These are phyloP conservation scores for Sordariomycetes sp. DNA, from an alignment of 2,329 filamentous ascomycete species.

Conservation along the genomic window DNA sequence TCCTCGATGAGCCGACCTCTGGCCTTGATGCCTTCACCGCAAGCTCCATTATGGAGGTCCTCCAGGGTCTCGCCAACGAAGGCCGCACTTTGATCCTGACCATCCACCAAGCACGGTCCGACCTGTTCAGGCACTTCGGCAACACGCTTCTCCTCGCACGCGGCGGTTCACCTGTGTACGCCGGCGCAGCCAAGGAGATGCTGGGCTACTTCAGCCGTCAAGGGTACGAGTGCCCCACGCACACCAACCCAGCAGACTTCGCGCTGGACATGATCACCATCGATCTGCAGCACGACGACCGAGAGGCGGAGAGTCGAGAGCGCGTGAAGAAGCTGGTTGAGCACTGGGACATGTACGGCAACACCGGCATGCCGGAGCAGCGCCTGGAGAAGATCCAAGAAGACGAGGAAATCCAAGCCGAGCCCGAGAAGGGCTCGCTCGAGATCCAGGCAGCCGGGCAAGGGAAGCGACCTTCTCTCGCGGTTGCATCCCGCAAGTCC, in stretches of 20 bases:
- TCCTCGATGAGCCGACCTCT: conserved; percentile 70
- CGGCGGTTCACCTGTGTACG: conserved; percentile 60
- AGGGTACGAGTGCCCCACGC: conserved; percentile 55
- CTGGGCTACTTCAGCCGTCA: conserved; percentile 51
- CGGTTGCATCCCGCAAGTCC: conserved; percentile 20
- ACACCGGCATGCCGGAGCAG: background rate
- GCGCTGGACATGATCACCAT: conserved; percentile 69
- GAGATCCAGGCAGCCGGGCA: background rate
- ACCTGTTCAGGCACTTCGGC: conserved; percentile 63
- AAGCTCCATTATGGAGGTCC: conserved; percentile 65
- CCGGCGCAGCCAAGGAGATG: conserved; percentile 55
- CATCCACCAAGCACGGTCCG: conserved; percentile 68
- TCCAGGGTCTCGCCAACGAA: conserved; percentile 61
- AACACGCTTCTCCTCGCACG: conserved; percentile 62
- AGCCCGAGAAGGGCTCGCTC: too few relatives aligned
- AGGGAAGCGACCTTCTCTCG: conserved; percentile 8
- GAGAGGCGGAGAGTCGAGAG: conserved; percentile 53
- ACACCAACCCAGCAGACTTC: conserved; percentile 72
- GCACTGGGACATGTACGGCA: conserved; percentile 34
- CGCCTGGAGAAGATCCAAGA: conserved; percentile 1
- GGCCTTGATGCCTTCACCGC: conserved; percentile 73
- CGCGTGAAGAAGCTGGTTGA: conserved; percentile 54
- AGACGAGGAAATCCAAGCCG: background rate
- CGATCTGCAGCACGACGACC: conserved; percentile 56
- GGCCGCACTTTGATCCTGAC: conserved; percentile 68